phyloP scores from a whole-genome alignment of 257 asterid genomes.

The Solanum gandarillasii region DNA sequence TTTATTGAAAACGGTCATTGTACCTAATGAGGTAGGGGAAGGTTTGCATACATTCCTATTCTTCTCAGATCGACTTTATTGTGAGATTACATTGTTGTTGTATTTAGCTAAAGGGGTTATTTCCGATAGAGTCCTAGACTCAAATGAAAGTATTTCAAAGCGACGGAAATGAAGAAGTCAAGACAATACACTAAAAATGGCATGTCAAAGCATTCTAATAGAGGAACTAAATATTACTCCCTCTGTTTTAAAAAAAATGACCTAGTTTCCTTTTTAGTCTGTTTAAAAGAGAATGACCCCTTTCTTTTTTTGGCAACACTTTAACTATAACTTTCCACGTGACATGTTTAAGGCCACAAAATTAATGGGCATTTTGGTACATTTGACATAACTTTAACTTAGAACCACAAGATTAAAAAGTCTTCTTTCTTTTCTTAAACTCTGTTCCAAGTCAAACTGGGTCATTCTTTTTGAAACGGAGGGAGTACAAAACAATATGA shows the following conservation, averaged over 20 bases:
- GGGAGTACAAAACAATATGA: neutral
- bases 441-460: too few species aligned
- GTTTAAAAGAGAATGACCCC: too few species aligned
- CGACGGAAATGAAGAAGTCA: neutral
- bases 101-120: neutral
- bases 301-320: too few species aligned
- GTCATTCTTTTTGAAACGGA: too few species aligned
- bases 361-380: too few species aligned
- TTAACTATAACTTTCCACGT: too few species aligned
- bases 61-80: neutral
- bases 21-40: neutral
- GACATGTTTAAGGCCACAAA: too few species aligned
- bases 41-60: neutral
- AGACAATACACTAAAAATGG: neutral
- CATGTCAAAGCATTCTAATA: neutral
- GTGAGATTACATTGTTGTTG: neutral
- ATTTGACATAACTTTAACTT: too few species aligned
- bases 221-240: neutral
- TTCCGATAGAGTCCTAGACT: neutral
- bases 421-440: too few species aligned
- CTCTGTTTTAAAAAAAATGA: too few species aligned
- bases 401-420: too few species aligned
- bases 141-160: neutral
- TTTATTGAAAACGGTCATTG: neutral
- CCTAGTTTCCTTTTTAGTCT: too few species aligned